These are phyloP conservation scores for Dendryphion nanum DNA, from an alignment of 2,329 filamentous ascomycete genomes.

Conservation along the genomic window DNA sequence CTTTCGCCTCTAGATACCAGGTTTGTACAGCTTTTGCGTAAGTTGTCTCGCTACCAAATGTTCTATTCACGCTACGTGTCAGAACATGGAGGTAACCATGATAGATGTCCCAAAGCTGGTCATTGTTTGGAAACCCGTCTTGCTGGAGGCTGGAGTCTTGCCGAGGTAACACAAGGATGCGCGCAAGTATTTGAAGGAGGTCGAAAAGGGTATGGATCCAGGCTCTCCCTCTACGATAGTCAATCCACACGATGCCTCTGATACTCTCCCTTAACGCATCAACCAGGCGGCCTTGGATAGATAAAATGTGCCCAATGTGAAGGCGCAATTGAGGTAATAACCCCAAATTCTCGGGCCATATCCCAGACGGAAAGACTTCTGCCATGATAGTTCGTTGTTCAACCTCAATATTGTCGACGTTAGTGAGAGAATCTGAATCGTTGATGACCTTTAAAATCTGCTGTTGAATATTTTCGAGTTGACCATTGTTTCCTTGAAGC, in stretches of 20 bases:
- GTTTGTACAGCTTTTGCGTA: not conserved
- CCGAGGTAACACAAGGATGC: not conserved
- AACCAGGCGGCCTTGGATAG: not conserved
- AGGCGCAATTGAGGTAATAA: not conserved
- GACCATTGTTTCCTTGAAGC: not conserved
- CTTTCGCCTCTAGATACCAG: not conserved
- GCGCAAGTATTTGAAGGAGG: not conserved
- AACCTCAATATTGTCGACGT: not conserved
- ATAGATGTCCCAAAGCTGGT: not conserved
- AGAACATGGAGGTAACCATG: not conserved
- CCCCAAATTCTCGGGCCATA: not conserved
- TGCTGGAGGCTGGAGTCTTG: not conserved
- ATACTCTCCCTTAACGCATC: not conserved
- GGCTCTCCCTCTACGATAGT: not conserved
- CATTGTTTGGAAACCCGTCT: not conserved
- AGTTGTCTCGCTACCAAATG: not conserved
- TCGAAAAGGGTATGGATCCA: not conserved
- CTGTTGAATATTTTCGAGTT: not conserved
- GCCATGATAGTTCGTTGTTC: not conserved
- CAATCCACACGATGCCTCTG: not conserved
- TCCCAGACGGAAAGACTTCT: not conserved
- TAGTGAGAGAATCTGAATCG: not conserved
- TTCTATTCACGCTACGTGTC: not conserved
- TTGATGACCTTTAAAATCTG: not conserved
- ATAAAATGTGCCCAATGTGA: not conserved